Base-by-base conservation (phyloP, 768 basidiomycete species). In the Lentinula raphanica region DNA sequence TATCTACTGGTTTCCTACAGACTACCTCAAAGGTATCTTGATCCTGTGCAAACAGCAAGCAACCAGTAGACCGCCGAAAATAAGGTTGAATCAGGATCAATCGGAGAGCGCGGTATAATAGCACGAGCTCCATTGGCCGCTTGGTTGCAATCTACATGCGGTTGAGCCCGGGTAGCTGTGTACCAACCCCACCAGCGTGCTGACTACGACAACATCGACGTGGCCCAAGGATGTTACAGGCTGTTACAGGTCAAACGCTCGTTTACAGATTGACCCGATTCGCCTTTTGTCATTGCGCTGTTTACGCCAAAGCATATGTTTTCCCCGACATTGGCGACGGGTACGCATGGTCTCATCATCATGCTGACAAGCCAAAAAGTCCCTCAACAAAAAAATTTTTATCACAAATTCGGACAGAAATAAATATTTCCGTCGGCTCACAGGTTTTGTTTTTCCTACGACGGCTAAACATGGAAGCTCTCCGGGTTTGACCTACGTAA, bases 291-390 rank as follows among this genome's bases (percentile, higher is more conserved):
- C 35, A 31, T 9, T 54, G 53, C 36, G 53, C 23, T 39, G 31
- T 54, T 54, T 54, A 39, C 38, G 53, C 53, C 53, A 42, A 9
- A 27, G 8, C 27, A 28, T 8, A 48, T n/a, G n/a, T 13, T 49
- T 49, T 50, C 29, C 13, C 48, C 28, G 27, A 13, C 27, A 51
- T n/a, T 12, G 23, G 36, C 54, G 54, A 56, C 19, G 38, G 28
- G 27, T 35, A 17, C 54, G 54, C 54, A 56, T 35, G 25, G 21
- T 46, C 29, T 21, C 54, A 56, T 56, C 54, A 56, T 27, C 54
- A 45, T 56, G 54, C 54, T 56, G 25, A 54, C 23, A 25, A 19
- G 42, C 42, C 21, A 44, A 44, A 44, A 40, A 13, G 39, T 25
- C 9, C n/a, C 46, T 31, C 32, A 29, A 45, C 44, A 35, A 13